These are phyloP conservation scores for Russula lepida DNA, from an alignment of 768 basidiomycete genomes.

Conservation along the genomic window DNA sequence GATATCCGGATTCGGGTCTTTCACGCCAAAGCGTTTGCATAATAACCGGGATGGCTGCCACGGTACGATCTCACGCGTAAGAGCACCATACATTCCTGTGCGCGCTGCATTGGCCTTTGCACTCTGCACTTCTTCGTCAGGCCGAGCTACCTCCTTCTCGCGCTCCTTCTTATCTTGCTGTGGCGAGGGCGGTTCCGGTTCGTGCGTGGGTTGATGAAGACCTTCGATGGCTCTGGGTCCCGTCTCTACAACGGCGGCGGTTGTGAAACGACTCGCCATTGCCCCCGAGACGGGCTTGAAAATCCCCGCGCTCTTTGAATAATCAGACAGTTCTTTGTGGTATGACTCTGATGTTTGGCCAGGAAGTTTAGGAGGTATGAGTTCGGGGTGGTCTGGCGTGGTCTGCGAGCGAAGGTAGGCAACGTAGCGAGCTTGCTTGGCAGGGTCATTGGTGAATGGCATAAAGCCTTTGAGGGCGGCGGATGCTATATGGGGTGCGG, in stretches of 20 bases:
- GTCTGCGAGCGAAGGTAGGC: slow-evolving; percentile 74
- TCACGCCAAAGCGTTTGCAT: slow-evolving; percentile 91
- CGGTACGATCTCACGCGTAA: slow-evolving; percentile 65
- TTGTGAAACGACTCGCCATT: slow-evolving; percentile 93
- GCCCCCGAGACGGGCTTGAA: slow-evolving; percentile 90
- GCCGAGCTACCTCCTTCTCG: slow-evolving; percentile 35
- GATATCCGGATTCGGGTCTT: slow-evolving; percentile 67
- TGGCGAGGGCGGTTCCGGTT: slow-evolving; percentile 29
- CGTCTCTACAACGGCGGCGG: slow-evolving; percentile 60
- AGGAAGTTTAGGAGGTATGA: slow-evolving; percentile 44
- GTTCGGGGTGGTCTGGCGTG: slow-evolving; percentile 33
- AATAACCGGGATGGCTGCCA: slow-evolving; percentile 84
- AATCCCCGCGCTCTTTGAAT: slow-evolving; percentile 76
- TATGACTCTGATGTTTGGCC: slow-evolving; percentile 60
- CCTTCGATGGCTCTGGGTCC: slow-evolving; percentile 60
- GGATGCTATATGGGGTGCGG: slow-evolving; percentile 72
- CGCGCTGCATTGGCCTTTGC: slow-evolving; percentile 77
- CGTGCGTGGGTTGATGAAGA: slow-evolving; percentile 37
- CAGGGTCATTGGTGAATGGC: slow-evolving; percentile 69
- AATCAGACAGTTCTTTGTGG: slow-evolving; percentile 78
- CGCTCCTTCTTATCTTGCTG: slow-evolving; percentile 33
- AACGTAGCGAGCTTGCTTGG: slow-evolving; percentile 79
- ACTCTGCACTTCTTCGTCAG: slow-evolving; percentile 48
- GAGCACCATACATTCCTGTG: slow-evolving; percentile 81
- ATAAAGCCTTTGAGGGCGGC: slow-evolving; percentile 86